These are phyloP conservation scores for Eutypa lata DNA, from an alignment of 2,329 filamentous ascomycete species.

Conservation along the genomic window DNA sequence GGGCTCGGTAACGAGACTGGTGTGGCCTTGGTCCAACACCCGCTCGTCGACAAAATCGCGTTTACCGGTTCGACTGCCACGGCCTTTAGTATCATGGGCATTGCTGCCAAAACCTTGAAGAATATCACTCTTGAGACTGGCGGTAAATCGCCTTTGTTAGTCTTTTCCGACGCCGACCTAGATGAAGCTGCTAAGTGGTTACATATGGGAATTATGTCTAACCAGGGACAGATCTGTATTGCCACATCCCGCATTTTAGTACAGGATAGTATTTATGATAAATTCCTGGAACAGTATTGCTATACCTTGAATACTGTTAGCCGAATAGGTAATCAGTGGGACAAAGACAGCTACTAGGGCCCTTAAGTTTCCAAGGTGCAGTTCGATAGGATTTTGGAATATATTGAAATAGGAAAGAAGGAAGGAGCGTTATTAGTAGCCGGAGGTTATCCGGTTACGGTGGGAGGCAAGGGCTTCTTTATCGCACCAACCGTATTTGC, in stretches of 20 bases:
- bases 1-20: constrained; percentile 63
- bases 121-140: constrained; percentile 67
- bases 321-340: constrained; percentile 69
- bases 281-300: constrained; percentile 62
- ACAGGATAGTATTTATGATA: constrained; percentile 57
- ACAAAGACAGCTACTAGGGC: constrained; percentile 67
- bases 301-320: constrained; percentile 55
- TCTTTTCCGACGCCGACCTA: constrained; percentile 64
- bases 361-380: constrained; percentile 71
- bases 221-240: constrained; percentile 64
- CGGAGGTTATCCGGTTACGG: constrained; percentile 49
- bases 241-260: constrained; percentile 64
- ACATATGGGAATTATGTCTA: constrained; percentile 51
- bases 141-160: constrained; percentile 62
- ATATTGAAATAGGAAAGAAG: constrained; percentile 66
- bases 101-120: constrained; percentile 38
- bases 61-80: constrained; percentile 59
- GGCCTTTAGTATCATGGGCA: constrained; percentile 44
- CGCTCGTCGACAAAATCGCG: constrained; percentile 60
- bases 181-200: constrained; percentile 64
- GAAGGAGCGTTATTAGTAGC: constrained; percentile 66
- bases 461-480: constrained; percentile 41
- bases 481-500: constrained; percentile 45
- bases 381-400: constrained; percentile 67
- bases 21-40: constrained; percentile 56